Base-by-base conservation (phyloP, 2,329 filamentous ascomycete species). In the Xylariaceae sp. region DNA sequence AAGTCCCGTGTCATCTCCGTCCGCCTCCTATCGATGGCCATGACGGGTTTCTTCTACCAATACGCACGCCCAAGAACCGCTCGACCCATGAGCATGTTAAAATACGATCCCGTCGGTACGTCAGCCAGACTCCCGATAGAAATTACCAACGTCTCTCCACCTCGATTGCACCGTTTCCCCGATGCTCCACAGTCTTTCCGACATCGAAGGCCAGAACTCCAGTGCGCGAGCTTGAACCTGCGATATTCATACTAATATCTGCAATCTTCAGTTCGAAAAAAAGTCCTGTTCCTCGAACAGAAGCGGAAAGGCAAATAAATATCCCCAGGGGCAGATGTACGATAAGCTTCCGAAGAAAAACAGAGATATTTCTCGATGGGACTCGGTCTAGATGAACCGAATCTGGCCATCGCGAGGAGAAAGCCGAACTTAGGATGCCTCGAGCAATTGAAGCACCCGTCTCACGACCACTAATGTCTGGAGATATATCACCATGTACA, bases 41-140 rank as follows among this genome's bases (percentile, higher is more conserved):
- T 96, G 86, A 99, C 94, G 22, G 94, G 94, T 65, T 99, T 90
- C 80, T 99, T 92, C 79, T 91, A 92, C 71, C 95, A 90, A 47
- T 84, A 95, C 71, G 80, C 86, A 61, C 85, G 95, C 51, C 91
- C 90, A 11, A 86, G 94, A 60, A 80, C 82, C 30, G 80, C 90
- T 55, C 78, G 86, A 40, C 91, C 95, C 49, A 81, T 99, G 73
- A 95, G 90, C 75, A 94, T 99, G 90, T 76, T 99, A 62, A 99
- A 99, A 77, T 99, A 99, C 73, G 94, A 99, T 68, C 94, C 94
- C 39, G 91, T 99, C 58, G 86, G 89, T 95, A 83, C 58, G 80
- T 57, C n/a, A 27, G 22, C 22, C 3, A n/a, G n/a, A 39, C 42
- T 32, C 22, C 19, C 42, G 9, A 35, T 19, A 11, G 22, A 27